A percentile compares a stretch with the other conserved stretches of the same genome.
Conservation (phyloP, 805 yeast species). For the Metschnikowia kofuensis region DNA sequence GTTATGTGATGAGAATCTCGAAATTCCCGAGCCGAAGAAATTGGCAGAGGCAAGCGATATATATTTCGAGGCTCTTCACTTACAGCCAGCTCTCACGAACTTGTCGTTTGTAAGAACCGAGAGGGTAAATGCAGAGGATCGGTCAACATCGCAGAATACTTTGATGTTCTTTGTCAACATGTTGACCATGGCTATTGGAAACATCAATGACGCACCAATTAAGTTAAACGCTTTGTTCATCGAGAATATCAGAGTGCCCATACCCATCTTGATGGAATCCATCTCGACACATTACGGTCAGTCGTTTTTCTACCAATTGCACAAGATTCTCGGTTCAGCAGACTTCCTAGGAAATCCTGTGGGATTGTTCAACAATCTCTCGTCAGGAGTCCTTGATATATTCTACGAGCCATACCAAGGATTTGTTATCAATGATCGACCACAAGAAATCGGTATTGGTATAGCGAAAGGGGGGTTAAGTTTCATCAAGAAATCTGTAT, state of each 20-base stretch:
- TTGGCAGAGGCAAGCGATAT: conserved; percentile 62
- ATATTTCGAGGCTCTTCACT: conserved; percentile 87
- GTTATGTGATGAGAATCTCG: conserved; percentile 61
- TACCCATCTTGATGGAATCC: conserved; percentile 66
- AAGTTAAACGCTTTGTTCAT: conserved; percentile 80
- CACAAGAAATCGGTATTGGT: conserved; percentile 93
- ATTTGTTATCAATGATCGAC: conserved; percentile 87
- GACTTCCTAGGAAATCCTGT: conserved; percentile 97
- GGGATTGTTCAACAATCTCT: conserved; percentile 86
- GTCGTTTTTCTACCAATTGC: conserved; percentile 86
- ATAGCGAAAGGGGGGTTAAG: conserved; percentile 94
- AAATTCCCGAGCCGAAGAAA: conserved; percentile 67
- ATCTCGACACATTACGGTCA: conserved; percentile 86
- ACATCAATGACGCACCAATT: conserved; percentile 95
- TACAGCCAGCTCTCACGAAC: conserved; percentile 88
- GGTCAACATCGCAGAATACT: conserved; percentile 59
- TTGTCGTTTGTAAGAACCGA: conserved; percentile 91
- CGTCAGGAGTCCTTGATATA: conserved; percentile 94
- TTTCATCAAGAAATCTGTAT: conserved; percentile 90
- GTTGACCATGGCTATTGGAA: conserved; percentile 94
- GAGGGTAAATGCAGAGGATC: conserved; percentile 63
- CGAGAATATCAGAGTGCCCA: conserved; percentile 86
- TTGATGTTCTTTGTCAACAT: conserved; percentile 78
- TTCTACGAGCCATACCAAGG: conserved; percentile 98
- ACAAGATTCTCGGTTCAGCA: conserved; percentile 92